Base-by-base conservation (phyloP, 2,329 filamentous ascomycete genomes). In the Setomelanomma holmii region DNA sequence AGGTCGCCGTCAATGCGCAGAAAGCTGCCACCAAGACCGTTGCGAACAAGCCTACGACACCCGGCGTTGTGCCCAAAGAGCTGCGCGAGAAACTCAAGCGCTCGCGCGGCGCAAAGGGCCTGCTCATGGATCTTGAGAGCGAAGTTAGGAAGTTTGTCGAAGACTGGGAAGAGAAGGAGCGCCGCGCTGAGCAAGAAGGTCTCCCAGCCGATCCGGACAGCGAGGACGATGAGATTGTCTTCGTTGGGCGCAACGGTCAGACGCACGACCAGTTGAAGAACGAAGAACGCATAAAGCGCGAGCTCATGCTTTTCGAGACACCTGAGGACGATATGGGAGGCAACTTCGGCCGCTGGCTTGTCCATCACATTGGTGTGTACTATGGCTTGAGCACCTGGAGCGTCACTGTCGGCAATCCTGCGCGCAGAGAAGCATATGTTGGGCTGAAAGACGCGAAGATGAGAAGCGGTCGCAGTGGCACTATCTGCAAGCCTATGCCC, bases 301-400 rank as follows among this genome's bases (percentile, higher is more conserved):
- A 89, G 69, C 86, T 86, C 60, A 80, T 96, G 78, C 83, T 98
- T 7, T 92, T 96, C 72, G 90, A 97, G 74, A 88, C 87, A 40
- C 79, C 88, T 27, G 89, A 86, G 14, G 86, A 89, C 50, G 91
- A 93, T 65, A 86, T 87, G 54, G 84, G 86, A 6, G 90, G 90
- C 43, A 85, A 88, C 4, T 97, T 96, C 78, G 92, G 90, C 61
- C 89, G 93, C 58, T 98, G 93, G 90, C 84, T 98, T 47, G 91
- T 96, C 1, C 93, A 98, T 75, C 89, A 90, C 51, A 93, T 98
- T 58, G 93, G 91, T 8, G 86, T 89, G 35, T 98, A 98, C 74
- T 98, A 98, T 71, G 93, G 92, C 39, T 82, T 97, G 50, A 84
- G 87, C 55, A 96, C 93, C 17, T 91, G 87, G 79, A 93, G 90